Evolutionary conservation across 2,329 filamentous ascomycete species (phyloP), one percentile per base, ranked within the genome.

Genomic region (Arthrinium puccinioides): DNA sequence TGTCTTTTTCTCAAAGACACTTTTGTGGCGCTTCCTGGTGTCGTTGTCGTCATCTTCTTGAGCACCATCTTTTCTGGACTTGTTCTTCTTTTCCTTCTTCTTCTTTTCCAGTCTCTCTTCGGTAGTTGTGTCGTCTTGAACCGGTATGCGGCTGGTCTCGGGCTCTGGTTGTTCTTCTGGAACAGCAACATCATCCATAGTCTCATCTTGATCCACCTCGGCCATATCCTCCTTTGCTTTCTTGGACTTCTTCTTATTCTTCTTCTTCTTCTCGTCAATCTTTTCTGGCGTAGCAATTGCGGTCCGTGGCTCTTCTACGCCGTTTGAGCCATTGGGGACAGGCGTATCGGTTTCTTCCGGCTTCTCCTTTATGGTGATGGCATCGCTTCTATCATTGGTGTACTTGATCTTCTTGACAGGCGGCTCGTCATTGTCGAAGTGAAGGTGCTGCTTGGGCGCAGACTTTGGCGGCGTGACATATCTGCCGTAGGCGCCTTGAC

Each of bases 1-100:
- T 80, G 15, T 69, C 61, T 26, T 67, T 46, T 75, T 76, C 30
- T 73, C 66, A 23, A 81, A 58, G 4, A 81, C 60, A 1, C 64
- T 57, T 42, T 68, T 75, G 50, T 76, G 66, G 18, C 66, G 57
- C 27, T 39, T 33, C 37, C 28, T 29, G 48, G 50, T 20, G 40
- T 45, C 21, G 21, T 45, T 41, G 48, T 51, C 38, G 14, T 47
- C 43, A 9, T 29, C 32, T 4, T 46, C 43, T n/a, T 16, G n/a
- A n/a, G n/a, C n/a, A n/a, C n/a, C n/a, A n/a, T n/a, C n/a, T n/a
- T n/a, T n/a, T n/a, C n/a, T 26, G 6, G 23, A 4, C 28, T 37
- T 26, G 26, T 37, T 37, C 28, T 37, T 32, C 26, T 49, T 49
- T 21, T 48, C 42, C 36, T 47, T 55, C 37, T 56, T 53, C 47